These are phyloP conservation scores for Chaetomium strumarium DNA, from an alignment of 2,329 filamentous ascomycete genomes.

Conservation along the genomic window DNA sequence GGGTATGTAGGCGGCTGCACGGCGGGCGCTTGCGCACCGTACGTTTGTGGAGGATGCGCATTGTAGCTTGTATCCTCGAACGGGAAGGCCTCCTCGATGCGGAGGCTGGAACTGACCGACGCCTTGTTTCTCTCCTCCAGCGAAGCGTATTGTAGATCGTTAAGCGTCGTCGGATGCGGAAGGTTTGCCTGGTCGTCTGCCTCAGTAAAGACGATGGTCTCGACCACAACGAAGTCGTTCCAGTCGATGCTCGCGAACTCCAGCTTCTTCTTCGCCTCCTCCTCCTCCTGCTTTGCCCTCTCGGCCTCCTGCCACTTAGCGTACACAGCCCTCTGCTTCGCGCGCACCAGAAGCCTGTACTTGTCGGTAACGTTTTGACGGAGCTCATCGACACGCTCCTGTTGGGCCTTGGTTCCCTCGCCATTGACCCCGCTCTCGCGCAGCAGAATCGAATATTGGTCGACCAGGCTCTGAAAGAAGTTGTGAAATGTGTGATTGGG, in stretches of 20 bases:
- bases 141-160: conserved; percentile 88
- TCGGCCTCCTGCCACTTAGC: conserved; percentile 77
- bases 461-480: conserved; percentile 86
- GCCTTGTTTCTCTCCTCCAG: conserved; percentile 92
- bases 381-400: conserved; percentile 66
- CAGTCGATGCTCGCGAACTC: conserved; percentile 87
- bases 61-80: conserved; percentile 61
- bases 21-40: conserved; percentile 40
- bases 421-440: conserved; percentile 62
- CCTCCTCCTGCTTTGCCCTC: conserved; percentile 82
- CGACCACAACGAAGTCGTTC: conserved; percentile 95
- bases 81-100: conserved; percentile 94
- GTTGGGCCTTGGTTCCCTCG: conserved; percentile 60
- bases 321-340: conserved; percentile 83
- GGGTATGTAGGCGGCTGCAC: conserved; percentile 32
- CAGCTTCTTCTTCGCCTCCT: conserved; percentile 72
- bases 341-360: conserved; percentile 71
- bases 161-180: conserved; percentile 80
- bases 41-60: conserved; percentile 40
- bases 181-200: conserved; percentile 80
- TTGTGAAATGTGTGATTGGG: conserved; percentile 95
- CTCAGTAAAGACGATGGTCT: conserved; percentile 89
- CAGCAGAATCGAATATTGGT: conserved; percentile 83
- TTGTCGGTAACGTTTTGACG: conserved; percentile 72
- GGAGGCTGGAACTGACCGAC: conserved; percentile 72